Evolutionary conservation across 352 stramenopile genomes (phyloP).

Genomic region (Phytophthora palmivora): DNA sequence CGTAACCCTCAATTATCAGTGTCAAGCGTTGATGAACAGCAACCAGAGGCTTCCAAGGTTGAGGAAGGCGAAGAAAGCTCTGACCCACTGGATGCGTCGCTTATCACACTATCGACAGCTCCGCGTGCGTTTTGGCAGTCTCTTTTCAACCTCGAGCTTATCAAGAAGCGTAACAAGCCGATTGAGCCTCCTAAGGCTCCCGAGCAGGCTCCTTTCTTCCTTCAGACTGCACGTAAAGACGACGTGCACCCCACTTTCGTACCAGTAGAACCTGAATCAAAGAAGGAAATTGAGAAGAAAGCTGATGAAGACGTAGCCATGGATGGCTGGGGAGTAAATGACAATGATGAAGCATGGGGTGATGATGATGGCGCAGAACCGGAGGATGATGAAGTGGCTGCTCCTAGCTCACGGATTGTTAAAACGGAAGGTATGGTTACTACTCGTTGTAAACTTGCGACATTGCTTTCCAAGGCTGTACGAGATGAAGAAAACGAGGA

Average conservation of each 20-base stretch:
- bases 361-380: slow-evolving; percentile 48
- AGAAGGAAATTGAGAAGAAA: slow-evolving; percentile 26
- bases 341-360: slow-evolving; percentile 73
- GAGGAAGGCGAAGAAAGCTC: slow-evolving; percentile 39
- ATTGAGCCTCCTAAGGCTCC: slow-evolving; percentile 94
- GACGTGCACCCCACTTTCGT: slow-evolving; percentile 84
- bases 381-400: slow-evolving; percentile 37
- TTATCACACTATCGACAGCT: slow-evolving; percentile 81
- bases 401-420: slow-evolving; percentile 63
- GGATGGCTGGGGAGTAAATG: slow-evolving; percentile 70
- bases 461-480: slow-evolving; percentile 52
- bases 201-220: slow-evolving; percentile 95
- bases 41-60: slow-evolving; percentile 53
- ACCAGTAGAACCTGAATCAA: slow-evolving; percentile 41
- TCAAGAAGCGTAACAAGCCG: slow-evolving; percentile 97
- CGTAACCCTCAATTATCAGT: slow-evolving; percentile 56
- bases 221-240: slow-evolving; percentile 91
- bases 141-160: slow-evolving; percentile 94
- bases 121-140: slow-evolving; percentile 91
- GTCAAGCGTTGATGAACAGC: slow-evolving; percentile 48
- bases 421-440: slow-evolving; percentile 78
- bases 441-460: slow-evolving; percentile 75
- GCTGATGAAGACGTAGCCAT: slow-evolving; percentile 52
- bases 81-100: slow-evolving; percentile 58
- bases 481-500: slow-evolving; percentile 26